Evolutionary conservation across 257 asterid species (phyloP), one percentile per base, ranked within the genome.

Genomic region (Jacaranda copaia): DNA sequence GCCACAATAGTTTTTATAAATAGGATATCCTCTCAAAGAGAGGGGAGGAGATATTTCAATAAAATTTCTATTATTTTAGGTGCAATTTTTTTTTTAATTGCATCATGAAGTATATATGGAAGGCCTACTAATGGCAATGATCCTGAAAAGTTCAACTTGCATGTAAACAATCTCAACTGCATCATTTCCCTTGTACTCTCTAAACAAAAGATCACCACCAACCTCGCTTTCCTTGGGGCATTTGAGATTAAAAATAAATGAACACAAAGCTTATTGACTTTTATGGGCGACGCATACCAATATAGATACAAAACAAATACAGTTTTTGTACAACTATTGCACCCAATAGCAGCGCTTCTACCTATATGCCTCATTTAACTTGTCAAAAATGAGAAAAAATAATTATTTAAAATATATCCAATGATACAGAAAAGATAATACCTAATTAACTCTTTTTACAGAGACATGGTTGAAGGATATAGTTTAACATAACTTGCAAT

Each of bases 121-220:
- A 71, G 8, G 45, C 59, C 32, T 38, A 53, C 49, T 52, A 36
- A 20, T 15, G 61, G 38, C 15, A 1, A 65, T 6, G 70, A n/a
- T 42, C 15, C 68, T 35, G 15, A 40, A 25, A 57, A 40, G 40
- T 55, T 72, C 55, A 49, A 45, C 36, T 13, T 43, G 43, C 32
- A n/a, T 43, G 69, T 13, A 73, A 48, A 19, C 18, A 77, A 69
- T 35, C 66, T 48, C 20, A 76, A 52, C 36, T 40, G 66, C 66
- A 45, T 18, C 49, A 58, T 55, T 48, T 59, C 40, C 43, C 15
- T 77, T 15, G 19, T 16, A 69, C 36, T 42, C n/a, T 32, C 8
- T 14, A 12, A 42, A 57, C 13, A 61, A 32, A 76, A 59, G 13
- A 60, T 4, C 73, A 63, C 55, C 15, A n/a, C 53, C 57, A 43